Base-by-base conservation (phyloP, 371 early-diverging fungal species). In the Actinomortierella ambigua region DNA sequence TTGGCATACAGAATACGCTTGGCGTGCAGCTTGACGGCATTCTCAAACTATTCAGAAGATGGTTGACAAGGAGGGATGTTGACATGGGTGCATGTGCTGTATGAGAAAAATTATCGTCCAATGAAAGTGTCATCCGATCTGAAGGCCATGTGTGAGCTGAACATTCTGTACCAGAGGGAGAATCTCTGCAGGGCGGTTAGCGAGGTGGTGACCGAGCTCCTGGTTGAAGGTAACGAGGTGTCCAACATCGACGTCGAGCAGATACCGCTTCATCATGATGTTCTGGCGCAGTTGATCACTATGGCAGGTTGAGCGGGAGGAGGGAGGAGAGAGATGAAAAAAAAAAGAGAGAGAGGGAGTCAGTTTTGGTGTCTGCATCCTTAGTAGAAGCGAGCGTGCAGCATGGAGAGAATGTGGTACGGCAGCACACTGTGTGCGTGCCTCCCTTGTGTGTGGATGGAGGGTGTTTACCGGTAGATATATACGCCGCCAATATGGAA, bases 241-340 rank as follows among this genome's bases (percentile, higher is more conserved):
- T 40, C 85, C 87, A 70, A 96, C 76, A 59, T 94, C 91, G 24
- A 98, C 93, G 68, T 96, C 90, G 48, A 98, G 77, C 63, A 85
- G 85, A 73, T 88, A 84, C 57, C 90, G 85, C 69, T 88, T 85
- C 44, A 90, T 77, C 57, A 91, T 81, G 22, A 91, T 63, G 79
- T 95, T 95, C 54, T 91, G 88, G 22, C 89, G 86, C 59, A 98
- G 85, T 82, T 95, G 95, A 79, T 98, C 97, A 80, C 98, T 93
- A 59, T 48, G 40, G 50, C 27, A 39, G 44, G 43, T 41, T 22
- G 23, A 26, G 54, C 46, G 22, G 55, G 23, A 23, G 17, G 34
- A 53, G 46, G 23, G 41, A 17, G 34, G n/a, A n/a, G n/a, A n/a
- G n/a, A 47, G 43, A 49, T 22, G 23, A 26, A 57, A 51, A 20